phyloP scores from a whole-genome alignment of 129 eudicot genomes.

The Tagetes patula region DNA sequence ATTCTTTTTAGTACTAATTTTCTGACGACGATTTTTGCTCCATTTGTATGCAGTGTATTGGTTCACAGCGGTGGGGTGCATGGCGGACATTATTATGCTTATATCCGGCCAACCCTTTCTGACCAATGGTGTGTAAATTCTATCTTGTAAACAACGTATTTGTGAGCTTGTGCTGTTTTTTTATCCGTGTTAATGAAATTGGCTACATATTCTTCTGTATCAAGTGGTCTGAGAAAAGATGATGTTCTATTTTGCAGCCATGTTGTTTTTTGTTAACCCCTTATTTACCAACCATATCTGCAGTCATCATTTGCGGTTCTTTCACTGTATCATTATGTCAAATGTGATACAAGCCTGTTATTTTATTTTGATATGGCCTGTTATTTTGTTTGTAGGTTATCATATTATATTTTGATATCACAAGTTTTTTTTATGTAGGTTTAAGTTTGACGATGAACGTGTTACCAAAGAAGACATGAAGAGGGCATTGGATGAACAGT shows the following conservation, averaged over 20 bases:
- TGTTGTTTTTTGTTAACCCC: slow-evolving; percentile 15
- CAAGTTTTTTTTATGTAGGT: slow-evolving; percentile 43
- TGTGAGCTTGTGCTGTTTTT: slow-evolving; percentile 2
- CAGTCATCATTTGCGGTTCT: background rate
- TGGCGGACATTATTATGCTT: slow-evolving; percentile 97
- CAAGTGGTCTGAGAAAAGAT: background rate
- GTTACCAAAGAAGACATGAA: slow-evolving; percentile 81
- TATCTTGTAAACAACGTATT: background rate
- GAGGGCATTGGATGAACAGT: slow-evolving; percentile 90
- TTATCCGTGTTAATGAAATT: slow-evolving; percentile 2
- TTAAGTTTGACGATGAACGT: slow-evolving; percentile 85
- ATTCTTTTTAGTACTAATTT: background rate
- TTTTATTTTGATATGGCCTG: background rate
- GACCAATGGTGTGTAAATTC: slow-evolving; percentile 58
- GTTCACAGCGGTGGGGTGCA: slow-evolving; percentile 95
- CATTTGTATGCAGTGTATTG: slow-evolving; percentile 70
- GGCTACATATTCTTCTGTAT: background rate
- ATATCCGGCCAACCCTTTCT: slow-evolving; percentile 74
- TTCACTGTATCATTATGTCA: background rate
- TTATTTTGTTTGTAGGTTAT: background rate
- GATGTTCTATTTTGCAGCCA: slow-evolving; percentile 14
- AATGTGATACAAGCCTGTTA: background rate
- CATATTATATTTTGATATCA: background rate
- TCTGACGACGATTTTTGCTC: slow-evolving; percentile 5
- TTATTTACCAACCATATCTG: background rate